Percentiles rank a stretch among this genome's conserved stretches.
Evolutionary conservation across 345 rosid genomes (phyloP).

Genomic region (Moricandia moricandioides): DNA sequence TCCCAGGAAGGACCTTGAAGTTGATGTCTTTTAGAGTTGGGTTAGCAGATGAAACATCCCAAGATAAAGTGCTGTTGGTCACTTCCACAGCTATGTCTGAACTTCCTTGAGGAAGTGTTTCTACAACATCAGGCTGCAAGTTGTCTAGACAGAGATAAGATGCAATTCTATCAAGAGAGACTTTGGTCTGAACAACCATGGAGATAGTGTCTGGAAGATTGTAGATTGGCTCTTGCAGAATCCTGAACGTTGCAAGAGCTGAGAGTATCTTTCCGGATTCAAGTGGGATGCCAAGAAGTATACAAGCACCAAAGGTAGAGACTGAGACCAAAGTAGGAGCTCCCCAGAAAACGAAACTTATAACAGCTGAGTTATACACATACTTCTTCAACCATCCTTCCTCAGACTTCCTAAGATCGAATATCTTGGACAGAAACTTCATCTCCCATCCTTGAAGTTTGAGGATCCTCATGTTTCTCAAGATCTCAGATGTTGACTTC

Average conservation of each 20-base stretch:
- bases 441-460: slow-evolving; percentile 83
- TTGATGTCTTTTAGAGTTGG: slow-evolving; percentile 50
- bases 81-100: slow-evolving; percentile 43
- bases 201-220: slow-evolving; percentile 56
- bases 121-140: slow-evolving; percentile 41
- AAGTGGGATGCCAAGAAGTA: slow-evolving; percentile 46
- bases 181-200: slow-evolving; percentile 54
- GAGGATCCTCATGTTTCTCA: slow-evolving; percentile 69
- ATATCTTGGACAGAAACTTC: slow-evolving; percentile 48
- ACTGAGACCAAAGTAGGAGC: slow-evolving; percentile 59
- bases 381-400: slow-evolving; percentile 50
- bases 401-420: slow-evolving; percentile 42
- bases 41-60: slow-evolving; percentile 44
- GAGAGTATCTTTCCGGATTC: slow-evolving; percentile 60
- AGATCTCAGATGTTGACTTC: slow-evolving; percentile 62
- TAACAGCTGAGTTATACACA: slow-evolving; percentile 36
- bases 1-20: slow-evolving; percentile 50
- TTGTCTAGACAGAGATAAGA: slow-evolving; percentile 60
- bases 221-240: slow-evolving; percentile 48
- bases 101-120: slow-evolving; percentile 26
- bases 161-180: slow-evolving; percentile 59
- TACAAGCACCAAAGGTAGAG: slow-evolving; percentile 51
- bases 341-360: slow-evolving; percentile 43
- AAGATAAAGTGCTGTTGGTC: slow-evolving; percentile 48
- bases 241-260: slow-evolving; percentile 60